A percentile compares a stretch with the other conserved stretches of the same genome.
Conservation (phyloP, 805 yeast species). For the Lipomyces sp. region DNA sequence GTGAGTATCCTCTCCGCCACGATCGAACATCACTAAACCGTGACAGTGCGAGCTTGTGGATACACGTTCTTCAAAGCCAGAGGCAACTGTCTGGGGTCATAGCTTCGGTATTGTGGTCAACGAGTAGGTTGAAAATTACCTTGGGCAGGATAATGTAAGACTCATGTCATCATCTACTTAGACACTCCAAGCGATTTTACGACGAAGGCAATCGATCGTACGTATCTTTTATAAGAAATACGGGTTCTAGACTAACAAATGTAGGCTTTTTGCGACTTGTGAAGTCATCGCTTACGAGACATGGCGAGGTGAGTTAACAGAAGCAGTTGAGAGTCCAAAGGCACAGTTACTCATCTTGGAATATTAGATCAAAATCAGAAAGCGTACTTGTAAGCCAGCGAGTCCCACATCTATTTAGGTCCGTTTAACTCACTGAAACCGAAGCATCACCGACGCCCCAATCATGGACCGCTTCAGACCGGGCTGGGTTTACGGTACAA, state of each 20-base stretch:
- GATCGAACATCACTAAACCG: constrained; percentile 7
- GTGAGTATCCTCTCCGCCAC: constrained; percentile 4
- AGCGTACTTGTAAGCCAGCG: constrained; percentile 6
- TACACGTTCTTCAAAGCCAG: constrained; percentile 10
- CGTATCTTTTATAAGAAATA: not conserved
- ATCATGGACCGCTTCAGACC: constrained; percentile 6
- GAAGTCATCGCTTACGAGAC: constrained; percentile 11
- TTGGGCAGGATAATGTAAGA: not conserved
- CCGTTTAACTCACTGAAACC: not conserved
- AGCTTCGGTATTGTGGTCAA: constrained; percentile 13
- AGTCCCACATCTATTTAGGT: constrained; percentile 4
- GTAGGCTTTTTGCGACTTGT: constrained; percentile 4
- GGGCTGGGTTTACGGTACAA: constrained; percentile 7
- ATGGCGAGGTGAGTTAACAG: constrained; percentile 7
- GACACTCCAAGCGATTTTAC: constrained; percentile 9
- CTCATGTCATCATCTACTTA: constrained; percentile 5
- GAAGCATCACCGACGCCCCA: constrained; percentile 5
- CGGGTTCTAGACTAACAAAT: constrained; percentile 1
- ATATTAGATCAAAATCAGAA: constrained; percentile 8
- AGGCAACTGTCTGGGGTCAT: constrained; percentile 12
- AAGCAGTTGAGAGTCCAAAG: too few relatives aligned
- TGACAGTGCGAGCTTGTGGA: constrained; percentile 8
- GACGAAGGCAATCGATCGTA: constrained; percentile 12
- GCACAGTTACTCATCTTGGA: constrained; percentile 1
- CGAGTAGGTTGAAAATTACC: constrained; percentile 5